A percentile compares a stretch with the other conserved stretches of the same genome.
phyloP scores from a whole-genome alignment of 192 early-diverging fungal species.

The Allomyces macrogynus region DNA sequence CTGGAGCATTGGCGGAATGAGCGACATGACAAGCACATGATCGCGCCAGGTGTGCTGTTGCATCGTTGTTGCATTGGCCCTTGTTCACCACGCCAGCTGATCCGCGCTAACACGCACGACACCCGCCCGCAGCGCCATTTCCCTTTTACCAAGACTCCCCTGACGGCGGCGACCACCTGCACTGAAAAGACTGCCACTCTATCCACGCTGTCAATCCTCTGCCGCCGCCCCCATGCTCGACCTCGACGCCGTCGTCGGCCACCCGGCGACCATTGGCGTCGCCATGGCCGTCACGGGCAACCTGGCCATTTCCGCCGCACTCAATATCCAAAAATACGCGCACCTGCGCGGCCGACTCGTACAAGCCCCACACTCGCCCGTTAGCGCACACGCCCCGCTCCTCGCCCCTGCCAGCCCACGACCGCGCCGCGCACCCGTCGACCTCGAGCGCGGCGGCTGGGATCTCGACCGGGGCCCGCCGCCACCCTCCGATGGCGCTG shows the following conservation, averaged over 20 bases:
- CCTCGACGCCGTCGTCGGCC: background rate
- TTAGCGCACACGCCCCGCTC: background rate
- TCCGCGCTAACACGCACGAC: too few species aligned
- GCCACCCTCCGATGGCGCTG: background rate
- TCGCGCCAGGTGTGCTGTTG: too few species aligned
- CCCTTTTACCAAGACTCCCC: too few species aligned
- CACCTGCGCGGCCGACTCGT: slow-evolving; percentile 8
- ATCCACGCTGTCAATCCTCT: too few species aligned
- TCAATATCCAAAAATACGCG: slow-evolving; percentile 53
- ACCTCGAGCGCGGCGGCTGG: slow-evolving; percentile 6
- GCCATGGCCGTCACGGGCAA: slow-evolving; percentile 40
- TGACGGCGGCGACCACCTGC: too few species aligned
- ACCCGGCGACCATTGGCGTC: slow-evolving; percentile 29
- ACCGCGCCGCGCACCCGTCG: background rate
- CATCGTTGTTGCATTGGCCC: too few species aligned
- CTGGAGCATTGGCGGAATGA: too few species aligned
- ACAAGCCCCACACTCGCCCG: slow-evolving; percentile 5
- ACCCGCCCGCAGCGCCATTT: too few species aligned
- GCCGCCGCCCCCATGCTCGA: background rate
- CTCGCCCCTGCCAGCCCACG: background rate
- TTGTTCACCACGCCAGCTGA: too few species aligned
- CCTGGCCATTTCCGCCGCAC: slow-evolving; percentile 42
- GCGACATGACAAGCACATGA: too few species aligned
- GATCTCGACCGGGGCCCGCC: slow-evolving; percentile 6
- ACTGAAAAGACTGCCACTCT: too few species aligned